phyloP scores from a whole-genome alignment of 306 rosid species.

The Geum urbanum region DNA sequence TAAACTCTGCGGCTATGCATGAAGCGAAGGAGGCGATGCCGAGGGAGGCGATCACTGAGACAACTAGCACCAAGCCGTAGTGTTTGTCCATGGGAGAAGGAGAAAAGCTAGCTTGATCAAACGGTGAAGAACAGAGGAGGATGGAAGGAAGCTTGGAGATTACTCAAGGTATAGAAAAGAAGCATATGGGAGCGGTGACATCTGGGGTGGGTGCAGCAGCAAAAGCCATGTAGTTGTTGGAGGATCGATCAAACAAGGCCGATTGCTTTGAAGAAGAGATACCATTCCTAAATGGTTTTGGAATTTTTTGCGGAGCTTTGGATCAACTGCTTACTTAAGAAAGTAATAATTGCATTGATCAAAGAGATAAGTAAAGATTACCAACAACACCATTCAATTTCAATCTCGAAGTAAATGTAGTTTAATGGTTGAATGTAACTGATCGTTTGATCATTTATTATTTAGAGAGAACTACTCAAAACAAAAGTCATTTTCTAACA shows the following conservation, averaged over 20 bases:
- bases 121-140: constrained; percentile 18
- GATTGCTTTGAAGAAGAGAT: constrained; percentile 57
- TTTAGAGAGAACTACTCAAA: too few species aligned
- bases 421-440: too few species aligned
- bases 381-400: too few species aligned
- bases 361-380: too few species aligned
- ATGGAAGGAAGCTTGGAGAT: constrained; percentile 28
- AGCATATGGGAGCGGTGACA: constrained; percentile 16
- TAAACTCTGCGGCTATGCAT: constrained; percentile 63
- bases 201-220: constrained; percentile 13
- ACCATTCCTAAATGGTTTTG: constrained; percentile 42
- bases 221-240: constrained; percentile 30
- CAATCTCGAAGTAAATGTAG: too few species aligned
- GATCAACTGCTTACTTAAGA: neutral
- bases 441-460: too few species aligned
- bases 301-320: constrained; percentile 14
- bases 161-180: constrained; percentile 37
- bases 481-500: too few species aligned
- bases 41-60: constrained; percentile 37
- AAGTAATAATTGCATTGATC: too few species aligned
- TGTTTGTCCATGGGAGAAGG: constrained; percentile 46
- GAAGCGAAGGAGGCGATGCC: constrained; percentile 56
- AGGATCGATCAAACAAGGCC: constrained; percentile 29
- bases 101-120: constrained; percentile 7
- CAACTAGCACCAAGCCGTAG: constrained; percentile 28